A percentile compares a stretch with the other conserved stretches of the same genome.
Evolutionary conservation across 331 rosid genomes (phyloP).

Genomic region (Ulmus americana): DNA sequence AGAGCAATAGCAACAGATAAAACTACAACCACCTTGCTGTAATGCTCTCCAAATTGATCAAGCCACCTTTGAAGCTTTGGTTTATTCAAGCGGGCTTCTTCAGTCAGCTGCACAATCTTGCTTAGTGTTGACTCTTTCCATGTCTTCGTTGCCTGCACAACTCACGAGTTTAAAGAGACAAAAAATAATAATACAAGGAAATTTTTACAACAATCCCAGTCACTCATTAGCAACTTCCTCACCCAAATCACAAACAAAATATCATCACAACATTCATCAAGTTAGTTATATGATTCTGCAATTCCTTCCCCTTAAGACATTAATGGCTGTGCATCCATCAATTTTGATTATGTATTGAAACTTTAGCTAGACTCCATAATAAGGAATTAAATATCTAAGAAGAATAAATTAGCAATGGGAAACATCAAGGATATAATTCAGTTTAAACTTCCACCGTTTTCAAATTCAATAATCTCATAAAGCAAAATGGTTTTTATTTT

Average conservation of each 20-base stretch:
- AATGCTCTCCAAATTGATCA: slow-evolving; percentile 89
- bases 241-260: neutral
- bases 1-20: slow-evolving; percentile 78
- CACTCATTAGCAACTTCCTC: slow-evolving; percentile 9
- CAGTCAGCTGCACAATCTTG: slow-evolving; percentile 91
- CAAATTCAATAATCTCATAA: slow-evolving; percentile 2
- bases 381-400: neutral
- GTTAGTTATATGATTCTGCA: too few relatives aligned
- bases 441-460: neutral
- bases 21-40: slow-evolving; percentile 89
- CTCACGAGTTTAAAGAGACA: slow-evolving; percentile 15
- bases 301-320: neutral
- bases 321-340: neutral
- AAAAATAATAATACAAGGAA: slow-evolving; percentile 6
- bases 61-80: slow-evolving; percentile 98
- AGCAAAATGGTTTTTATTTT: neutral
- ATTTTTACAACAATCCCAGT: slow-evolving; percentile 17
- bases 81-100: slow-evolving; percentile 85
- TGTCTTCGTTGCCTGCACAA: slow-evolving; percentile 60
- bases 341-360: neutral
- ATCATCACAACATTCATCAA: too few relatives aligned
- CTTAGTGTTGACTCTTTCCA: slow-evolving; percentile 92
- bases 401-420: neutral
- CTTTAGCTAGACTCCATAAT: neutral
- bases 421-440: neutral